These are phyloP conservation scores for Peziza echinospora DNA, from an alignment of 495 filamentous ascomycete species.

Conservation along the genomic window DNA sequence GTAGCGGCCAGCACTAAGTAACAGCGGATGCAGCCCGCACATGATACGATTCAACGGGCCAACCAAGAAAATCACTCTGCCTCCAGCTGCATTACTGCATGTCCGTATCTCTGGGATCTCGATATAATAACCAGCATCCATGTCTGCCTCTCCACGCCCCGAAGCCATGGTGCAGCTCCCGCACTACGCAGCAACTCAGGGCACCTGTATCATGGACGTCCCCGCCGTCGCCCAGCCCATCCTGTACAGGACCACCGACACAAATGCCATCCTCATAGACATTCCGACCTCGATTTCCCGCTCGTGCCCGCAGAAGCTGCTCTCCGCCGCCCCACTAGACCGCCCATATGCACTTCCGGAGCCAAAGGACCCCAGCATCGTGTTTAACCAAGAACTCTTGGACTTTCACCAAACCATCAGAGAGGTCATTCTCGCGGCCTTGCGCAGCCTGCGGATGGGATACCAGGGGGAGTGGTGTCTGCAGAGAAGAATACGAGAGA, in stretches of 20 bases:
- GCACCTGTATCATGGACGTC: too few relatives aligned
- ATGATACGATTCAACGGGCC: too few relatives aligned
- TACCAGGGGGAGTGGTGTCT: not conserved
- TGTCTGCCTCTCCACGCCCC: too few relatives aligned
- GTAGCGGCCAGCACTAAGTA: too few relatives aligned
- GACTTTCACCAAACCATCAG: slow-evolving; percentile 1
- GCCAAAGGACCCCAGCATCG: slow-evolving; percentile 3
- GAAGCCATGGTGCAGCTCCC: too few relatives aligned
- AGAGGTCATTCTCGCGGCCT: not conserved
- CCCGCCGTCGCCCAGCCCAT: too few relatives aligned
- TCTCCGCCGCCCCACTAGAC: not conserved
- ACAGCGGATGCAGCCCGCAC: too few relatives aligned
- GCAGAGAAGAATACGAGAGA: not conserved
- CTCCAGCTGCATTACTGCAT: too few relatives aligned
- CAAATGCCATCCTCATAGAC: slow-evolving; percentile 35
- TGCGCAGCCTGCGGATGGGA: not conserved
- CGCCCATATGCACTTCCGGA: slow-evolving; percentile 7
- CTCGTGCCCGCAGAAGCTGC: not conserved
- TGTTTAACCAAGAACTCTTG: slow-evolving; percentile 21
- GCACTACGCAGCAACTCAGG: too few relatives aligned
- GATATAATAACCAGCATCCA: too few relatives aligned
- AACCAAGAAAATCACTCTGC: too few relatives aligned
- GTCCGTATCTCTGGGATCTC: too few relatives aligned
- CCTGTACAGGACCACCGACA: slow-evolving; percentile 29
- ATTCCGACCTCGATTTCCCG: slow-evolving; percentile 37